Evolutionary conservation across 345 rosid genomes (phyloP), one percentile per base, ranked within the genome.

Genomic region (Heritiera littoralis): DNA sequence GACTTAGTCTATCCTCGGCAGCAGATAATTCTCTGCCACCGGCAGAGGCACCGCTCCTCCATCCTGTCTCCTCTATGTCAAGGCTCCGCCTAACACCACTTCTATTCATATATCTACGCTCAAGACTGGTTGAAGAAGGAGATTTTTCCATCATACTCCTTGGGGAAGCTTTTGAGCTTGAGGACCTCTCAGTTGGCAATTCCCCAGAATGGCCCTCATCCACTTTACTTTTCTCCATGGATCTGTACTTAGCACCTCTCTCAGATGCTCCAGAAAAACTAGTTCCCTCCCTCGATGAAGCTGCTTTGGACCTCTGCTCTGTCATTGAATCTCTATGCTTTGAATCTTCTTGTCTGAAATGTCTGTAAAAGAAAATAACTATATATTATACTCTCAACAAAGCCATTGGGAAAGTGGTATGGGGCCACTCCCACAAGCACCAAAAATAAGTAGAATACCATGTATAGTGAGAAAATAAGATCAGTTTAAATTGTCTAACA

Each of bases 141-240:
- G 99, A 93, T 80, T 93, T 89, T 83, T 93, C 98, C 60, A 74
- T 82, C 85, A 89, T 76, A 56, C 86, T 86, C 86, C 89, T 68
- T 9, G 96, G 94, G 9, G 94, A 93, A 77, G 93, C 94, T 90
- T 89, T 95, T 67, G 96, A 84, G 77, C 88, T 80, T 30, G 92
- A 81, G 52, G 97, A 85, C 87, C 90, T 91, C 83, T 93, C 99
- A 69, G 80, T 79, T 11, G 89, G 83, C 81, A 87, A 82, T 80
- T 94, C 99, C 67, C 84, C 91, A 76, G 84, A 48, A 77, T 82
- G 87, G 78, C 90, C 92, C 80, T 92, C 98, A 35, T 94, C 98
- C 70, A 75, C 79, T 82, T 89, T 92, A 46, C 23, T 40, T 60
- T 84, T 93, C 66, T 92, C 98, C 38, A 80, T 75, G 74, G 90